Evolutionary conservation across 768 basidiomycete genomes (phyloP), one percentile per base, ranked within the genome.

Genomic region (Psilocybe tampanensis): DNA sequence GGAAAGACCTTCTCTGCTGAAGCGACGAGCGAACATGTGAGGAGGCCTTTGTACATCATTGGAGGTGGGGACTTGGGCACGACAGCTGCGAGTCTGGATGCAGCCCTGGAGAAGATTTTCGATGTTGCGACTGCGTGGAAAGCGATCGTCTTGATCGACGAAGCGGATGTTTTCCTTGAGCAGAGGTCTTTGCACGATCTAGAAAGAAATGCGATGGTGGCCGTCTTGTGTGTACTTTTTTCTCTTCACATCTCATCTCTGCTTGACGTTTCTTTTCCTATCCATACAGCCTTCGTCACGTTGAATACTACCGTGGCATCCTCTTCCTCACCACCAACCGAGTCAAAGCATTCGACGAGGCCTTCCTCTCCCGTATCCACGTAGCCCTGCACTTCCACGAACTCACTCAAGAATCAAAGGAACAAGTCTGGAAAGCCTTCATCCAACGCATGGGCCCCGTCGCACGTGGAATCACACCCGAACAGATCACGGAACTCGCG

Each of bases 81-180:
- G 1, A 67, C 65, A 0, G 80, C 83, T 0, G 60, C 66, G 13
- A 64, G 66, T 0, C 70, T 86, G 18, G 82, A 86, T 54, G 12
- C 48, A 11, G 70, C 75, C 0, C 72, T 85, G 9, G 77, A 80
- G 60, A 70, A 71, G 12, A 76, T 81, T 15, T 80, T 81, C 47
- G 75, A 83, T 52, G 74, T 84, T 44, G 82, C 83, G 0, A 85
- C 82, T 13, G 77, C 78, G n/a, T 85, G 83, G 83, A 83, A 83
- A 56, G 82, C 82, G 0, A 83, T 84, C 44, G 79, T 84, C 1
- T 70, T 84, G 44, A 84, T 85, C 49, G 83, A 85, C 53, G 83
- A 85, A 67, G 85, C 86, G 4, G 86, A 90, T 68, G 86, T 90
- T 3, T 90, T 88, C 80, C 76, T 90, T 26, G 87, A 89, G 63